Base-by-base conservation (phyloP, 2,329 filamentous ascomycete species). In the Fusarium sp. region DNA sequence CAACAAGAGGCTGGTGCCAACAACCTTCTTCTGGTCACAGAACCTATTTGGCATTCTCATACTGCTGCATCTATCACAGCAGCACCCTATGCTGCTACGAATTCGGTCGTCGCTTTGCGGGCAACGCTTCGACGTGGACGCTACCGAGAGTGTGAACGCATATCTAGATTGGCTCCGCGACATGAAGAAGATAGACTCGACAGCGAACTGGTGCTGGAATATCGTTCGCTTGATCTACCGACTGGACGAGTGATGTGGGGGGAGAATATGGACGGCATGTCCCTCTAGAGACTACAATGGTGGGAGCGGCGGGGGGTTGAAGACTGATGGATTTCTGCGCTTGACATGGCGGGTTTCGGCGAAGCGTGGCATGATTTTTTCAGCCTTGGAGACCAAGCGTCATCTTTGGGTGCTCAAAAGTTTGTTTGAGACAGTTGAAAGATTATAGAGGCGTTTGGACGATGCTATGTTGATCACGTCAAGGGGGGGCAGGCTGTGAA, bases 161-260 rank as follows among this genome's bases (percentile, higher is more conserved):
- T 90, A 90, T 79, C 79, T 91, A 57, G 87, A 90, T 66, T 92
- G 90, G 89, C 82, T 92, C 59, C 79, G 85, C 56, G 90, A 92
- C 75, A 82, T 91, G 71, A 87, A 85, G 75, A 84, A 82, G 61
- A 83, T 86, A 29, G 89, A 91, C 75, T 82, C 83, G 1, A 86
- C 88, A 17, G 88, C 89, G 5, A 80, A 82, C 33, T 91, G 89
- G 88, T 87, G 86, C 69, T 90, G 88, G 88, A 81, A 81, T 36
- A 81, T 90, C 24, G 76, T 87, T 58, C 83, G 84, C 78, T 81
- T 82, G 10, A 72, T 90, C 35, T 90, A 87, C 67, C 79, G 79
- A 22, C 69, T 85, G 49, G 82, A 78, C 5, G 77, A 78, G 62
- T 78, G 58, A 56, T 27, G 17, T 36, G 35, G 24, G 44, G 10